Evolutionary conservation across 495 filamentous ascomycete genomes (phyloP).

Genomic region (Podospora fimiseda): DNA sequence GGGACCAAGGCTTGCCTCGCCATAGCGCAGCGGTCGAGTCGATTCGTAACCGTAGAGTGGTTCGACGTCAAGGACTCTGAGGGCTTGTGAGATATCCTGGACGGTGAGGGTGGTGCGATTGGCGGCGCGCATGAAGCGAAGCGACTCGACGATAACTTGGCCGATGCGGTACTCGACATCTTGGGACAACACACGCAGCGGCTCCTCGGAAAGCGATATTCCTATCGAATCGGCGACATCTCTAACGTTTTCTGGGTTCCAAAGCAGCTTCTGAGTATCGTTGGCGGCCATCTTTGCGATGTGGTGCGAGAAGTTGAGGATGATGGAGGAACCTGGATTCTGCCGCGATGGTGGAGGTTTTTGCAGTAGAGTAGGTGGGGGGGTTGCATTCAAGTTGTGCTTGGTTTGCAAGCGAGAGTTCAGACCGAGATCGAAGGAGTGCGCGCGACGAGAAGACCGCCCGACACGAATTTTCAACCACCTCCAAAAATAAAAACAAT

Average conservation of each 20-base stretch:
- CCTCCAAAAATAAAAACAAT: too few relatives aligned
- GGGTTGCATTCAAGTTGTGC: too few relatives aligned
- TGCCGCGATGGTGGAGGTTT: too few relatives aligned
- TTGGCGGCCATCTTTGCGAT: conserved; percentile 19
- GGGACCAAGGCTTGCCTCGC: conserved; percentile 86
- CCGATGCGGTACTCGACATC: conserved; percentile 93
- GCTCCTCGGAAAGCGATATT: conserved; percentile 73
- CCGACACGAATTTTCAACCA: too few relatives aligned
- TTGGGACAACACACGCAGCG: conserved; percentile 74
- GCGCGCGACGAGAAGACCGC: too few relatives aligned
- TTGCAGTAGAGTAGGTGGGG: too few relatives aligned
- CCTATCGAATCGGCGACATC: conserved; percentile 96
- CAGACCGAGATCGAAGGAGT: too few relatives aligned
- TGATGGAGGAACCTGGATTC: too few relatives aligned
- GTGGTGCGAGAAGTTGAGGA: too few relatives aligned
- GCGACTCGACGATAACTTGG: conserved; percentile 84
- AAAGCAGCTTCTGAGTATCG: conserved; percentile 50
- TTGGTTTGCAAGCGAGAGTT: too few relatives aligned
- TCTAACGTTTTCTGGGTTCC: conserved; percentile 92
- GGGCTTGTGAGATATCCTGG: conserved; percentile 75
- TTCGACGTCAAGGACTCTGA: conserved; percentile 83
- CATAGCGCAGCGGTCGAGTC: conserved; percentile 76
- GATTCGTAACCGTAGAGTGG: conserved; percentile 95
- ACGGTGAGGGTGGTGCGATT: conserved; percentile 78
- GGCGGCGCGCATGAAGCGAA: conserved; percentile 89